phyloP scores from a whole-genome alignment of 345 rosid species.

The Arabis alpina region DNA sequence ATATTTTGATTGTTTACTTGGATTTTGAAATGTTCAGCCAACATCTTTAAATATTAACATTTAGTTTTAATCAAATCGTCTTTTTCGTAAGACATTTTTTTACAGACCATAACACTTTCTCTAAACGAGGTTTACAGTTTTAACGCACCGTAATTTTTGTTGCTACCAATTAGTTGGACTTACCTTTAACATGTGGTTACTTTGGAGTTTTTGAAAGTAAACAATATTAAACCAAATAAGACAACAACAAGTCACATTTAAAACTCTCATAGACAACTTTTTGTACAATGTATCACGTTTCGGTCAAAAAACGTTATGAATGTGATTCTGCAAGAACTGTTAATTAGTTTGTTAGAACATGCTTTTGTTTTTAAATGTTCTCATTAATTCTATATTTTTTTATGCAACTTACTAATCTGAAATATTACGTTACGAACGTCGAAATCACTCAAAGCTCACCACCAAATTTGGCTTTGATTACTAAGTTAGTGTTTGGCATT shows the following conservation, averaged over 20 bases:
- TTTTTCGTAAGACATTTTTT: background rate
- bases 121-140: background rate
- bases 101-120: background rate
- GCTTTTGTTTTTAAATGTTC: background rate
- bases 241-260: conserved; percentile 17
- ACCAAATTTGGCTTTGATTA: conserved; percentile 42
- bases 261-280: conserved; percentile 9
- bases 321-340: conserved; percentile 19
- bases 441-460: conserved; percentile 43
- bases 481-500: conserved; percentile 40
- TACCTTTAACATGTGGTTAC: background rate
- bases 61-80: too few relatives aligned
- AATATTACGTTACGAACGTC: conserved; percentile 27
- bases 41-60: too few relatives aligned
- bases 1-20: background rate
- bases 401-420: too few relatives aligned
- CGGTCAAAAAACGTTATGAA: conserved; percentile 24
- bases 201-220: background rate
- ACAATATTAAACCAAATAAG: background rate
- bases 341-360: conserved; percentile 26
- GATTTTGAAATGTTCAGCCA: too few relatives aligned
- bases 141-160: background rate
- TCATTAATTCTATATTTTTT: background rate
- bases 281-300: conserved; percentile 13
- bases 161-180: background rate